phyloP scores from a whole-genome alignment of 805 yeast species.

The Myxozyma nipponensis region DNA sequence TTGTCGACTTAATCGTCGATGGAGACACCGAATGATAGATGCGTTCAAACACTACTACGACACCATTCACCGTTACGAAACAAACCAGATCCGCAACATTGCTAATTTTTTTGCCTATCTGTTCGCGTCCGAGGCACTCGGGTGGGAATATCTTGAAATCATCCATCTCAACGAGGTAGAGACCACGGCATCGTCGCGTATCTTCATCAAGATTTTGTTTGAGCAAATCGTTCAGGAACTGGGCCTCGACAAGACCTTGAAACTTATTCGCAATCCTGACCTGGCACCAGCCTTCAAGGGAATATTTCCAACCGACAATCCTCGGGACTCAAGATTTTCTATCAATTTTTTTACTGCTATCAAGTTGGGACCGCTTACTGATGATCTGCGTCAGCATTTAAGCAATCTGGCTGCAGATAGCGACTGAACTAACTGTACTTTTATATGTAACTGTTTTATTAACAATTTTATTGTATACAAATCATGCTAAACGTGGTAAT shows the following conservation, averaged over 20 bases:
- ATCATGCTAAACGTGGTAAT: neutral
- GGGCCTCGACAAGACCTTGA: constrained; percentile 53
- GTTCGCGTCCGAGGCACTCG: constrained; percentile 63
- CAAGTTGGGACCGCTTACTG: constrained; percentile 80
- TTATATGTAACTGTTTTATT: neutral
- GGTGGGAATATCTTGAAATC: constrained; percentile 56
- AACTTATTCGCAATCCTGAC: constrained; percentile 51
- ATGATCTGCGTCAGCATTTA: constrained; percentile 64
- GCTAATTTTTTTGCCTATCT: constrained; percentile 86
- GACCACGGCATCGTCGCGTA: constrained; percentile 74
- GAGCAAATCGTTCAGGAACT: constrained; percentile 74
- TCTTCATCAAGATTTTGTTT: constrained; percentile 74
- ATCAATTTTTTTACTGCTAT: constrained; percentile 92
- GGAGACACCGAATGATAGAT: constrained; percentile 54
- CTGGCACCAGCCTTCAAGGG: constrained; percentile 47
- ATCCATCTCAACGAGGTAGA: constrained; percentile 63
- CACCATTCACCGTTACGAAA: constrained; percentile 62
- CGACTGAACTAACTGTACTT: neutral
- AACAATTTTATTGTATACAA: neutral
- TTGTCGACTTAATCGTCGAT: constrained; percentile 46
- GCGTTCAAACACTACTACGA: constrained; percentile 57
- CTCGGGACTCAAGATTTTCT: constrained; percentile 52
- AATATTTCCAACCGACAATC: constrained; percentile 56
- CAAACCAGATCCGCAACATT: constrained; percentile 68
- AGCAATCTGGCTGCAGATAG: neutral